Evolutionary conservation across 305 asterid species (phyloP).

Genomic region (Fraxinus platypoda): DNA sequence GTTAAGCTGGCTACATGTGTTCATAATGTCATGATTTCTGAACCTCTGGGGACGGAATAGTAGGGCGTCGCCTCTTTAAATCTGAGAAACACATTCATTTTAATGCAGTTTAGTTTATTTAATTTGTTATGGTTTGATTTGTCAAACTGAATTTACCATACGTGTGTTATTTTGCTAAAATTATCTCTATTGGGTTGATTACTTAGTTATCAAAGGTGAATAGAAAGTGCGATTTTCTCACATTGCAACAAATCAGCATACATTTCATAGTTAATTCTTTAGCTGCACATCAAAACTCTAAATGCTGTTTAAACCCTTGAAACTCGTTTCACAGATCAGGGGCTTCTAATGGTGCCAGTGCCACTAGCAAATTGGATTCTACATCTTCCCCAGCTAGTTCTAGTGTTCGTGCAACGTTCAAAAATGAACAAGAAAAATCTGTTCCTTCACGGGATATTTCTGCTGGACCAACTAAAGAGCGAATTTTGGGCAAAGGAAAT

Average conservation of each 20-base stretch:
- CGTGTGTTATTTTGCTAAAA: conserved; percentile 9
- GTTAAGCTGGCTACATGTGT: neutral
- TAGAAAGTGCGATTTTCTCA: neutral
- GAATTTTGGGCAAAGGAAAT: conserved; percentile 66
- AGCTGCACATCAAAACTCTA: neutral
- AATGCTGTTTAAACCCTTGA: conserved; percentile 19
- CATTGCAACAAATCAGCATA: neutral
- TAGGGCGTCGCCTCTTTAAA: neutral
- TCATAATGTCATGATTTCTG: neutral
- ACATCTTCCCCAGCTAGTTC: conserved; percentile 61
- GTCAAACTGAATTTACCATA: neutral
- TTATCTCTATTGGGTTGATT: conserved; percentile 10
- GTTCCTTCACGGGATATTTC: conserved; percentile 61
- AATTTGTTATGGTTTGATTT: conserved; percentile 11
- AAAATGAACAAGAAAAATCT: conserved; percentile 73
- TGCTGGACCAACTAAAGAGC: conserved; percentile 66
- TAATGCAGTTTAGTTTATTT: neutral
- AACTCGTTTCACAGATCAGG: conserved; percentile 58
- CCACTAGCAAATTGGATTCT: conserved; percentile 60
- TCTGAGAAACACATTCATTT: neutral
- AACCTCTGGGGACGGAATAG: neutral
- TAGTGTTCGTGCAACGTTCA: conserved; percentile 52
- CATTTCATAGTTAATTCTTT: neutral
- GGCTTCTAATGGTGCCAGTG: conserved; percentile 40
- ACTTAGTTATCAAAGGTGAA: conserved; percentile 14